These are phyloP conservation scores for Brettanomyces custersianus DNA, from an alignment of 805 yeast species.

Conservation along the genomic window DNA sequence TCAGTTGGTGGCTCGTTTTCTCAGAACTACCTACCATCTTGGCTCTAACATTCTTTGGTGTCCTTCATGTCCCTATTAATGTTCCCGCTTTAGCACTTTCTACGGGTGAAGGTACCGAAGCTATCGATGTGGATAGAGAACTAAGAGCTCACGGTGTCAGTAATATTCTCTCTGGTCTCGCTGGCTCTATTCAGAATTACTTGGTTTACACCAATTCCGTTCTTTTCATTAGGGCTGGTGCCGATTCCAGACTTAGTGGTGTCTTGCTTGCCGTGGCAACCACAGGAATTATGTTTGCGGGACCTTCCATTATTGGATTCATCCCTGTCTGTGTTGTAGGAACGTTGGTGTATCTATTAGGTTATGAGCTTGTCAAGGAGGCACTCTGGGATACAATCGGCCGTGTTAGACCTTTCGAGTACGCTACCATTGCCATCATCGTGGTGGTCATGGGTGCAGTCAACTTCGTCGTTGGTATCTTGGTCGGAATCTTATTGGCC, in stretches of 20 bases:
- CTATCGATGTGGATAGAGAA: constrained; percentile 85
- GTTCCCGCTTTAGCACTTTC: constrained; percentile 96
- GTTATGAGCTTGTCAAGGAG: constrained; percentile 83
- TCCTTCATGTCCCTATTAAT: constrained; percentile 92
- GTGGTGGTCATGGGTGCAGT: constrained; percentile 93
- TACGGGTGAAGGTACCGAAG: constrained; percentile 56
- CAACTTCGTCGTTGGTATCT: constrained; percentile 89
- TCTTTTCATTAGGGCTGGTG: constrained; percentile 88
- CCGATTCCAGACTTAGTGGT: constrained; percentile 83
- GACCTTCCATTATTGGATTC: constrained; percentile 87
- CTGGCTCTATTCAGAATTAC: constrained; percentile 90
- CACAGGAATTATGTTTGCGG: constrained; percentile 68
- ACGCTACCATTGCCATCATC: constrained; percentile 72
- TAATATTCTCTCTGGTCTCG: constrained; percentile 71
- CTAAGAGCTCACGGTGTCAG: constrained; percentile 92
- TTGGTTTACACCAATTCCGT: constrained; percentile 92
- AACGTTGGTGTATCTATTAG: constrained; percentile 78
- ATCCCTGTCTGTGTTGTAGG: constrained; percentile 97
- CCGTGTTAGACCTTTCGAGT: constrained; percentile 66
- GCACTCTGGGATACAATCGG: constrained; percentile 81
- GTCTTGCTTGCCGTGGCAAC: constrained; percentile 82
- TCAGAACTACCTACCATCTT: constrained; percentile 85
- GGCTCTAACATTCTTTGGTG: constrained; percentile 92
- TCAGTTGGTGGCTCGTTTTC: constrained; percentile 65
- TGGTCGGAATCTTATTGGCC: constrained; percentile 85